Evolutionary conservation across 2,329 filamentous ascomycete species (phyloP), one percentile per base, ranked within the genome.

Genomic region (Hymenoscyphus salicellus): DNA sequence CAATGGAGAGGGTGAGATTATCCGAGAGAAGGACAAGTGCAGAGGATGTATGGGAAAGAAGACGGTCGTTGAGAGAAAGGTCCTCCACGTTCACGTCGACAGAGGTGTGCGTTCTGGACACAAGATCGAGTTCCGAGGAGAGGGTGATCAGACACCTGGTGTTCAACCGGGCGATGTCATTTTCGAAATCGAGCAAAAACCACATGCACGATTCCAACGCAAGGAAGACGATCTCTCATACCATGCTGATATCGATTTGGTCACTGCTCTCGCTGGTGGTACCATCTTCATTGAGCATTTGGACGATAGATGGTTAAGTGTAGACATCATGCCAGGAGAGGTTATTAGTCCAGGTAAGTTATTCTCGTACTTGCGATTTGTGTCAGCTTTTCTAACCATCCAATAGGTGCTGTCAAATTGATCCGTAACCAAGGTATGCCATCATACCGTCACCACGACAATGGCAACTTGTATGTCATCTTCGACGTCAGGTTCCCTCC

Each of bases 101-200:
- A 90, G 89, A 76, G 95, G 95, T 80, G 93, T 99, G 68, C 89
- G 90, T 79, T 93, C 87, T 76, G 95, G 95, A 68, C 94, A 94
- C 80, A 96, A 96, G 84, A 92, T 99, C 71, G 93, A 97, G 77
- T 99, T 98, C 84, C 88, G 90, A 64, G 95, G 95, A 65, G 95
- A 99, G 78, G 95, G 95, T 79, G 95, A 99, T 77, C 95, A 98
- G 78, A 88, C 93, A 64, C 95, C 95, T 23, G 94, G 93, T 70
- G 91, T 96, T 61, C 86, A 96, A 77, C 91, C 95, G 17, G 95
- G 96, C 70, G 96, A 99, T 76, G 95, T 99, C 64, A 90, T 97
- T 68, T 99, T 99, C 77, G 93, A 98, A 82, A 98, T 99, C 70
- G 94, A 98, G 80, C 93, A 98, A 84, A 99, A 99, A 86, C 93